Base-by-base conservation (phyloP, 306 rosid genomes). In the Luffa acutangula region DNA sequence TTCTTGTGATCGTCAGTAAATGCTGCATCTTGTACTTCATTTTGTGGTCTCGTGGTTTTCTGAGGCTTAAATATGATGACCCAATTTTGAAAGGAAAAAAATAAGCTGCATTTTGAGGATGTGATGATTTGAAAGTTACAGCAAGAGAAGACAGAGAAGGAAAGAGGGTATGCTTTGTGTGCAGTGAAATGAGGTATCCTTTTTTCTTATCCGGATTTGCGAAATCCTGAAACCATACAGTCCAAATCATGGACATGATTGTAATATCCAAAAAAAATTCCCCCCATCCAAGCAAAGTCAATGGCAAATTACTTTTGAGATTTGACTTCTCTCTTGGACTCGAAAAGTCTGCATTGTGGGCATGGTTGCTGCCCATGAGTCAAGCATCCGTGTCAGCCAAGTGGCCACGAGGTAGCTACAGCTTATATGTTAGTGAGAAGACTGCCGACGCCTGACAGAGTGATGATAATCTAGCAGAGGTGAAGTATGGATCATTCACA, bases 201-300 rank as follows among this genome's bases (percentile, higher is more conserved):
- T 73, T 7, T 15, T 74, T 53, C 33, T 51, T 52, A 42, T 51
- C 78, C 7, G 78, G 78, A 4, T 74, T 51, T 74, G 63, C 37
- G 25, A 74, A 74, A 75, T 75, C 49, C 34, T 15, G 64, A 75
- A 75, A 53, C 78, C 78, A 36, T 53, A 51, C 78, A 18, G 49
- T 52, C 78, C 49, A 18, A 4, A 18, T 51, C 33, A 36, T 17
- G 64, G 17, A 52, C 57, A 43, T 6, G 56, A 69, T 46, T 46
- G 31, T 31, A 48, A 12, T 21, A 48, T 21, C 58, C 53, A 69
- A 69, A 42, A 43, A 46, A 69, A 4, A 18, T 18, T 8, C 46
- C 53, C 46, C 78, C 3, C 62, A 49, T 51, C 12, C 78, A 31
- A 74, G 11, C 45, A 33, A 31, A 74, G 78, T 74, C 60, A 49